Percentiles rank a stretch among this genome's conserved stretches.
Evolutionary conservation across 2,329 filamentous ascomycete genomes (phyloP).

Genomic region (Claviceps citrina): DNA sequence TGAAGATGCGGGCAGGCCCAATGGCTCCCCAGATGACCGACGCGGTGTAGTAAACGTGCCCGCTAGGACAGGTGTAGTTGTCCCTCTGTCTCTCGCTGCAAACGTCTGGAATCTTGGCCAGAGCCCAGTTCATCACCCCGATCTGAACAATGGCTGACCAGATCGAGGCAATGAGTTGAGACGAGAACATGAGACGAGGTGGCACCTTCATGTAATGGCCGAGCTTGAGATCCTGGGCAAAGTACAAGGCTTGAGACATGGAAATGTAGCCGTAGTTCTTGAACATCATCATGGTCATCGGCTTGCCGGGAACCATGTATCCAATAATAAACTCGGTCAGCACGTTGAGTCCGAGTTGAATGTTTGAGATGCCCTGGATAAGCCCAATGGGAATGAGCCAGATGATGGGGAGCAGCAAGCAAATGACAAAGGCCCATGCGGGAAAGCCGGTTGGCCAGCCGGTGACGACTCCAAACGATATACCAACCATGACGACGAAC

Average conservation of each 20-base stretch:
- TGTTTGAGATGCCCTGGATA: conserved; percentile 45
- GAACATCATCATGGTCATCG: conserved; percentile 64
- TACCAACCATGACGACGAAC: conserved; percentile 36
- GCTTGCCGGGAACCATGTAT: conserved; percentile 56
- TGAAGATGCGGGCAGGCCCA: conserved; percentile 55
- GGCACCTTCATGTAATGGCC: conserved; percentile 55
- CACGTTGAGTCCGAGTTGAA: conserved; percentile 52
- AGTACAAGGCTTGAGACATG: conserved; percentile 51
- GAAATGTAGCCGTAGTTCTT: conserved; percentile 58
- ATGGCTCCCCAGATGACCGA: conserved; percentile 62
- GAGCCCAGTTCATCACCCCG: conserved; percentile 49
- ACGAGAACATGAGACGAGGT: conserved; percentile 45
- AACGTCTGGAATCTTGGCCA: conserved; percentile 45
- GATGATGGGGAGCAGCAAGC: conserved; percentile 39
- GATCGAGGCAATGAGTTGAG: conserved; percentile 42
- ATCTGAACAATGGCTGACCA: conserved; percentile 50
- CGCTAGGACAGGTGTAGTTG: conserved; percentile 41
- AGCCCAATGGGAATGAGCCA: conserved; percentile 48
- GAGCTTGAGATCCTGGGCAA: conserved; percentile 50
- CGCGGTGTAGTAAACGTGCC: conserved; percentile 48
- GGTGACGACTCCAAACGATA: conserved; percentile 38
- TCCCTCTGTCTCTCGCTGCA: conserved; percentile 39
- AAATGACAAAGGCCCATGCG: conserved; percentile 42
- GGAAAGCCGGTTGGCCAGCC: conserved; percentile 42
- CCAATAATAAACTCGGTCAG: conserved; percentile 59